A percentile compares a stretch with the other conserved stretches of the same genome.
phyloP scores from a whole-genome alignment of 164 flowering plant genomes.

The Tetracentron sinense region DNA sequence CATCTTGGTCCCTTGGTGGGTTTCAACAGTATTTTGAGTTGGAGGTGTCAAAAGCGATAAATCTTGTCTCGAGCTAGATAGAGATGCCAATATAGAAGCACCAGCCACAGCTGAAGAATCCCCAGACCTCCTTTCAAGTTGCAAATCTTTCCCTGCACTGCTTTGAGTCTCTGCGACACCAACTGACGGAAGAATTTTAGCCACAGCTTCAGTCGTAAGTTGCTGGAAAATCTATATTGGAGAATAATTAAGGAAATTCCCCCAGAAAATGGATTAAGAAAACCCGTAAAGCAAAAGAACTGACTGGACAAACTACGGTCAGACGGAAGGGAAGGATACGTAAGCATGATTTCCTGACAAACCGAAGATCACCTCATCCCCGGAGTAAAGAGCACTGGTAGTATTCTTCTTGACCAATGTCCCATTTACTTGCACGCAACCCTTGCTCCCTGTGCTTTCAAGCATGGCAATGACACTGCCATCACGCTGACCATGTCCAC shows the following conservation, averaged over 20 bases:
- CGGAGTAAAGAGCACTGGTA: slow-evolving; percentile 50
- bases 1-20: slow-evolving; percentile 38
- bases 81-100: slow-evolving; percentile 79
- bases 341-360: slow-evolving; percentile 63
- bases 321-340: slow-evolving; percentile 58
- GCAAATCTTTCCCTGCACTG: slow-evolving; percentile 46
- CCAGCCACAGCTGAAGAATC: slow-evolving; percentile 77
- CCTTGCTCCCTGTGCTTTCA: slow-evolving; percentile 78
- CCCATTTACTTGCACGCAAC: slow-evolving; percentile 73
- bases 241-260: slow-evolving; percentile 37
- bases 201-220: slow-evolving; percentile 33
- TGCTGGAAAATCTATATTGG: slow-evolving; percentile 65
- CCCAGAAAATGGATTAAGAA: background rate
- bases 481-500: slow-evolving; percentile 66
- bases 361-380: slow-evolving; percentile 81
- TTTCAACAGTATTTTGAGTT: slow-evolving; percentile 36
- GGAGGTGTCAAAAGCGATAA: slow-evolving; percentile 55
- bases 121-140: slow-evolving; percentile 53
- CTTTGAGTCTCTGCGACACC: slow-evolving; percentile 37
- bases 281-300: background rate
- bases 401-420: slow-evolving; percentile 42
- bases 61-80: slow-evolving; percentile 57
- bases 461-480: slow-evolving; percentile 52
- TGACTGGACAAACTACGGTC: background rate
- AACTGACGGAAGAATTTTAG: slow-evolving; percentile 36